Conservation (phyloP, 2,329 filamentous ascomycete genomes). For the Cladosporium sp. region DNA sequence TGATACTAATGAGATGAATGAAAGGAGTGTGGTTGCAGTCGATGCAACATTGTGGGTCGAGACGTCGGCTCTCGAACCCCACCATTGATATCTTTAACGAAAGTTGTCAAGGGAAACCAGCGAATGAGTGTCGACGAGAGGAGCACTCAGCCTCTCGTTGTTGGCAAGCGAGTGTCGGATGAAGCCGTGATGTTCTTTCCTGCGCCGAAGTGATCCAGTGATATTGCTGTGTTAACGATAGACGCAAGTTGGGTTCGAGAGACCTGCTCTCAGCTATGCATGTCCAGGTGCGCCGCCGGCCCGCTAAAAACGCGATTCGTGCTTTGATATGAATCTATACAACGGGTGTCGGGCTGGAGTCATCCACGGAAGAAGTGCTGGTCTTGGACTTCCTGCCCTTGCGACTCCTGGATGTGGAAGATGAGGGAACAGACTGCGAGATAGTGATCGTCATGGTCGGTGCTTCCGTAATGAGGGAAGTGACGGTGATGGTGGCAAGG, state of each 20-base stretch:
- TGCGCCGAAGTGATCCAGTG: neutral
- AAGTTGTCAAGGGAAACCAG: neutral
- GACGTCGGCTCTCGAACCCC: no score
- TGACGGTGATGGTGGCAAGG: neutral
- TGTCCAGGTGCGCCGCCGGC: neutral
- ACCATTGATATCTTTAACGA: neutral
- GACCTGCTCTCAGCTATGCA: neutral
- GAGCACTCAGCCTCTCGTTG: neutral
- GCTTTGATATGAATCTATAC: neutral
- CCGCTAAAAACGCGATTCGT: neutral
- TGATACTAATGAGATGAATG: neutral
- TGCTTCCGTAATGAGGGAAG: neutral
- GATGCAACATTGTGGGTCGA: no score
- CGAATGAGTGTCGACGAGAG: neutral
- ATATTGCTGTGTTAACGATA: conserved; percentile 2
- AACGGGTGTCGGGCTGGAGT: neutral
- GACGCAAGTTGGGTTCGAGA: neutral
- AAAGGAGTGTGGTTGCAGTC: no score
- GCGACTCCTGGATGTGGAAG: neutral
- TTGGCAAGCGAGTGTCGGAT: neutral
- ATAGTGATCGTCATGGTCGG: conserved; percentile 3
- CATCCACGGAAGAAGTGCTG: neutral
- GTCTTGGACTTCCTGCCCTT: conserved; percentile 5
- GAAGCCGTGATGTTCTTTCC: neutral
- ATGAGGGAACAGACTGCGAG: neutral